Evolutionary conservation across 208 protist genomes (phyloP).

Genomic region (Crithidia thermophila): DNA sequence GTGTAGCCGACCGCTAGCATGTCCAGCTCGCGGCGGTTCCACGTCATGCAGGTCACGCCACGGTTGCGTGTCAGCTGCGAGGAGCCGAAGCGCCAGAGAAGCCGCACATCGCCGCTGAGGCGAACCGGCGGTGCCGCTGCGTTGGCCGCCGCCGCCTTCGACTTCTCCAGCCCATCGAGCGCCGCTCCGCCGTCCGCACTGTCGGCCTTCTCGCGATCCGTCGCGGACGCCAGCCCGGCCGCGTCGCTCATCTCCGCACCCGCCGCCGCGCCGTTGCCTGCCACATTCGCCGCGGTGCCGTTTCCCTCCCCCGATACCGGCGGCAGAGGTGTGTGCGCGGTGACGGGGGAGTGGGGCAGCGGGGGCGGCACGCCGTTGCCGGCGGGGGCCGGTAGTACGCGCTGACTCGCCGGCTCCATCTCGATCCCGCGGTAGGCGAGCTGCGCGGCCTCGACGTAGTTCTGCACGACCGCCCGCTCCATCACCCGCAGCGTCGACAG

Average conservation of each 20-base stretch:
- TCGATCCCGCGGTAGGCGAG: slow-evolving; percentile 84
- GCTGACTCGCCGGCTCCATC: slow-evolving; percentile 41
- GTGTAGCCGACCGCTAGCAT: slow-evolving; percentile 71
- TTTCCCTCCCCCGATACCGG: not conserved
- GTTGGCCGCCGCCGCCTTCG: not conserved
- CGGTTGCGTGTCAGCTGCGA: slow-evolving; percentile 67
- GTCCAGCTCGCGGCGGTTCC: slow-evolving; percentile 92
- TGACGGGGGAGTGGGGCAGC: not conserved
- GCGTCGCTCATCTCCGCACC: not conserved
- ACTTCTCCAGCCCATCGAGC: no score
- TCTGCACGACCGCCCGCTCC: slow-evolving; percentile 93
- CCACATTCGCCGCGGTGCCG: not conserved
- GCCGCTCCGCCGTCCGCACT: not conserved
- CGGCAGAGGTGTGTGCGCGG: slow-evolving; percentile 6
- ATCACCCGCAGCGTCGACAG: slow-evolving; percentile 85
- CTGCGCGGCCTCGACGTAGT: slow-evolving; percentile 86
- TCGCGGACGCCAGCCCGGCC: not conserved
- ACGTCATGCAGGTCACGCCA: slow-evolving; percentile 90
- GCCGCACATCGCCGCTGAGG: slow-evolving; percentile 55
- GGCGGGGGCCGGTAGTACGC: not conserved
- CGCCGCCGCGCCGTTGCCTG: not conserved
- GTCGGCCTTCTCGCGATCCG: not conserved
- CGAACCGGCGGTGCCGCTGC: slow-evolving; percentile 17
- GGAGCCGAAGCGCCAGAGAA: slow-evolving; percentile 89
- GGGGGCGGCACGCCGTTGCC: not conserved